These are phyloP conservation scores for Psidium friedrichsthalianum DNA, from an alignment of 345 rosid genomes.

Conservation along the genomic window DNA sequence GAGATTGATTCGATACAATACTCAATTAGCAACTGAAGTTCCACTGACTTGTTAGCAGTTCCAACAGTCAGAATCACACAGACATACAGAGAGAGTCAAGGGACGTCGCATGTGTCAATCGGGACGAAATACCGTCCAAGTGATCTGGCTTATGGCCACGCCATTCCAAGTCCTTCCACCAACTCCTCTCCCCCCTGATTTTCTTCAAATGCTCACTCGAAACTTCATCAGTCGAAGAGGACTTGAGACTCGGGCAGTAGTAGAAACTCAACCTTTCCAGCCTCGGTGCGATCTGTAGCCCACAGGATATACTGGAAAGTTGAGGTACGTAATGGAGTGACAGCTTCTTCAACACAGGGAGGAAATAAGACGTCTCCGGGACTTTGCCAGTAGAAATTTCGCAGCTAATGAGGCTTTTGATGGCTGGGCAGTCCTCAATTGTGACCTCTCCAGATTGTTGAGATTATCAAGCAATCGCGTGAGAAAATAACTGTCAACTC, in stretches of 20 bases:
- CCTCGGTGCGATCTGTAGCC: background rate
- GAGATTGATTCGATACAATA: background rate
- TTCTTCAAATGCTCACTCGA: background rate
- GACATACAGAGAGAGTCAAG: background rate
- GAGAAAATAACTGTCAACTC: background rate
- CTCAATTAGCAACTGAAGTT: background rate
- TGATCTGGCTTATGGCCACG: background rate
- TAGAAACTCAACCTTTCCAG: background rate
- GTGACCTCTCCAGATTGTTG: background rate
- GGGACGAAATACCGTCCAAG: background rate
- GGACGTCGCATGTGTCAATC: background rate
- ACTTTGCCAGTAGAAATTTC: background rate
- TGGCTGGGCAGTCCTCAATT: background rate
- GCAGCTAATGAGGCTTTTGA: background rate
- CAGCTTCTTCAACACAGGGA: background rate
- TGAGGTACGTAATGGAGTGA: background rate
- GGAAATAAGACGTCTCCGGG: background rate
- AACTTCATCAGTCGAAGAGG: background rate
- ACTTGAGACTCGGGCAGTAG: background rate
- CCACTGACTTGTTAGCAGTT: background rate
- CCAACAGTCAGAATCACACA: background rate
- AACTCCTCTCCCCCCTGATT: background rate
- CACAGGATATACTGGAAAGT: background rate
- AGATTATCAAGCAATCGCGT: background rate
- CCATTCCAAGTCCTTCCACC: slow-evolving; percentile 5